Evolutionary conservation across 371 early-diverging fungal genomes (phyloP).

Genomic region (Chytridiales sp.): DNA sequence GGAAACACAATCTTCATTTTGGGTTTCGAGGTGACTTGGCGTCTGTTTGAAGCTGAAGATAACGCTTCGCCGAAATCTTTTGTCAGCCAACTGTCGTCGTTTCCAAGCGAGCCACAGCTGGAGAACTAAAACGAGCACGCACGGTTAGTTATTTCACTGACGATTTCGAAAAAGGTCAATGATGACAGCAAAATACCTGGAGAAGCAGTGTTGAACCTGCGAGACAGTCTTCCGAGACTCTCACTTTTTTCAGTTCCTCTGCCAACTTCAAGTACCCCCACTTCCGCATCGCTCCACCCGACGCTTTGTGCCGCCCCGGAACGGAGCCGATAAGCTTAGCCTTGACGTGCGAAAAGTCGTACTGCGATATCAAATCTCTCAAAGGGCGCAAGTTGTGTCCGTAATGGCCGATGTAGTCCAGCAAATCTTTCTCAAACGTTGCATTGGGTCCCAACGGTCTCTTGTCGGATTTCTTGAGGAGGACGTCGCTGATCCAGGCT

Average conservation of each 20-base stretch:
- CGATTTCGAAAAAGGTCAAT: not conserved
- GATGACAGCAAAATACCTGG: slow-evolving; percentile 38
- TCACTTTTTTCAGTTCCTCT: slow-evolving; percentile 40
- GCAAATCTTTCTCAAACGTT: slow-evolving; percentile 56
- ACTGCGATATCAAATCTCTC: slow-evolving; percentile 37
- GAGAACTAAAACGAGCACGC: slow-evolving; percentile 50
- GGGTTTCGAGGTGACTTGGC: not conserved
- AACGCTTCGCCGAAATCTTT: slow-evolving; percentile 37
- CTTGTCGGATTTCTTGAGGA: slow-evolving; percentile 5
- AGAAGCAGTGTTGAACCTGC: slow-evolving; percentile 40
- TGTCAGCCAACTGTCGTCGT: slow-evolving; percentile 43
- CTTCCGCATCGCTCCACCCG: slow-evolving; percentile 20
- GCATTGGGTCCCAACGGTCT: not conserved
- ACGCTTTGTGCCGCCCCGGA: slow-evolving; percentile 46
- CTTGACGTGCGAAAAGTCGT: slow-evolving; percentile 50
- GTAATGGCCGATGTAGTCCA: slow-evolving; percentile 52
- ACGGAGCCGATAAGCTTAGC: slow-evolving; percentile 50
- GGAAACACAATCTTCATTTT: slow-evolving; percentile 55
- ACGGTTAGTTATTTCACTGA: not conserved
- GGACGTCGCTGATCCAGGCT: slow-evolving; percentile 47
- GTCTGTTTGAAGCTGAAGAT: not conserved
- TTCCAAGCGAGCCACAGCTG: slow-evolving; percentile 56
- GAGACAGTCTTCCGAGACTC: slow-evolving; percentile 29
- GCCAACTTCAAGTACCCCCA: slow-evolving; percentile 58
- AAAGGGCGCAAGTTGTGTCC: slow-evolving; percentile 27